Percentiles rank a stretch among this genome's conserved stretches.
Conservation (phyloP, 257 asterid species). For the Anisodus acutangulus region DNA sequence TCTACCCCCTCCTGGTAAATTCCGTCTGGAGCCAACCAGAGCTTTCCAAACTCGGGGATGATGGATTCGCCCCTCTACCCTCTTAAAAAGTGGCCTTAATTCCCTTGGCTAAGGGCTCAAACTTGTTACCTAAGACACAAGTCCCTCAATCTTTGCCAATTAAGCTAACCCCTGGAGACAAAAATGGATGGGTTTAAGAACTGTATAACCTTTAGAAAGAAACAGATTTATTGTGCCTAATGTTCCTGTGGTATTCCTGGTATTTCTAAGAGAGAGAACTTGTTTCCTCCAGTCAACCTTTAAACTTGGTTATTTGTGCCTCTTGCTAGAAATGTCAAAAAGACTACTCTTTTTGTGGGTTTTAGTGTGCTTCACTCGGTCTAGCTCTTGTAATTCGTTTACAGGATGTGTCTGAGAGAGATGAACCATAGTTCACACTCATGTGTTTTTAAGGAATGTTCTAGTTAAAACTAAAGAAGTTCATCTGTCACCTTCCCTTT, state of each 20-base stretch:
- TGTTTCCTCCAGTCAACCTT: neutral
- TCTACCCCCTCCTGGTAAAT: neutral
- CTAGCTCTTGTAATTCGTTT: neutral
- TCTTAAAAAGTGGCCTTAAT: neutral
- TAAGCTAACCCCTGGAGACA: neutral
- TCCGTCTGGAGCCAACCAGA: neutral
- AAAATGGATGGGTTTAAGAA: neutral
- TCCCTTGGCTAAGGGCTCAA: neutral
- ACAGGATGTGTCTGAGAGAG: neutral
- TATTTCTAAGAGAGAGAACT: neutral
- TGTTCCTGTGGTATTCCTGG: neutral
- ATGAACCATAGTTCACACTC: neutral
- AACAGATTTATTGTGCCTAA: neutral
- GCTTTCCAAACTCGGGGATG: neutral
- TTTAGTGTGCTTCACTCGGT: constrained; percentile 16
- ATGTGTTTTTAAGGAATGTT: neutral
- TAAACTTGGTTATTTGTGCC: neutral
- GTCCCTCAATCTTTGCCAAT: neutral
- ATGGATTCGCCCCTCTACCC: neutral
- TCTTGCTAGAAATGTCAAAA: neutral
- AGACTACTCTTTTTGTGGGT: neutral
- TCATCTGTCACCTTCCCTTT: neutral
- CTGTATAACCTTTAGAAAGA: neutral
- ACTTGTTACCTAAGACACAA: neutral
- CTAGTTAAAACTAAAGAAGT: neutral